Base-by-base conservation (phyloP, 2,329 filamentous ascomycete species). In the Madurella mycetomatis region DNA sequence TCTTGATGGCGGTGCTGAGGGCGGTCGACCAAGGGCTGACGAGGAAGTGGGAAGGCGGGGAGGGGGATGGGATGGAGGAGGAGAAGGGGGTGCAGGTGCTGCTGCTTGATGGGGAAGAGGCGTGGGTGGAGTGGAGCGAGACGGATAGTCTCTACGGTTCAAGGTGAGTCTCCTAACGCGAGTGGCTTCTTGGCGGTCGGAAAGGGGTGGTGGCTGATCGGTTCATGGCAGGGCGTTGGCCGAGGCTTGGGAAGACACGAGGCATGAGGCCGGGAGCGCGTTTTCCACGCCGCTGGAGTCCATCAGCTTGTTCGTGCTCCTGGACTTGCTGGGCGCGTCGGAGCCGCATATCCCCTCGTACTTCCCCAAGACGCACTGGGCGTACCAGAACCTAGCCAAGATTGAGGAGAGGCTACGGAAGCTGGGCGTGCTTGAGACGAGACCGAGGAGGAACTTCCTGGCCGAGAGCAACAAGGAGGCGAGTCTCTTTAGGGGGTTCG, bases 81-180 rank as follows among this genome's bases (percentile, higher is more conserved):
- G 84, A 89, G 60, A 85, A 84, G 66, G 92, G 92, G 1, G 79
- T 99, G 34, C 94, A 97, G 74, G 88, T 99, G 30, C 61, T 99
- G 30, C 80, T 99, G 52, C 73, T 99, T 8, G 94, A 99, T 66
- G 94, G 94, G 4, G 94, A 99, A 72, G 94, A 99, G 71, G 92
- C 94, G 0, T 99, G 95, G 71, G 73, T 82, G 18, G 71, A 70
- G 1, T 99, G 94, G 94, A 87, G 84, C 0, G 81, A 82, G 37
- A 81, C 78, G 0, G 94, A 99, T 70, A 95, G 89, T 5, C 73
- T 96, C 4, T 99, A 99, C 65, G 94, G 94, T 2, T 83, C 92
- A 16, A 83, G 90, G 85, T 88, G 75, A 41, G 76, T 59, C 13
- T 32, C 15, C 16, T 45, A 18, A 18, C 30, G 30, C 16, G 41